phyloP scores from a whole-genome alignment of 805 yeast species.

The Candida rishiriensis region DNA sequence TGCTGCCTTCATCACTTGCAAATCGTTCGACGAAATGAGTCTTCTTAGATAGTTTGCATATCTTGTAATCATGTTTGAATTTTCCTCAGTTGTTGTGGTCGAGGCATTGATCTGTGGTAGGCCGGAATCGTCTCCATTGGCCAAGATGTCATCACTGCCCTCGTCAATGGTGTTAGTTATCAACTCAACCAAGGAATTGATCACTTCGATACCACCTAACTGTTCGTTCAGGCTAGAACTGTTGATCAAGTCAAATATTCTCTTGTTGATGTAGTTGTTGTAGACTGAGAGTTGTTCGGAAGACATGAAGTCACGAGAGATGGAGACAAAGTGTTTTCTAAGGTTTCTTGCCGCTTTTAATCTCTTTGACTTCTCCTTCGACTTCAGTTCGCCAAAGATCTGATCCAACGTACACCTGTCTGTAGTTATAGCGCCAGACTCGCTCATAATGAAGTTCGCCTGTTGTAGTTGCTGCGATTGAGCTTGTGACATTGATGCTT shows the following conservation, averaged over 20 bases:
- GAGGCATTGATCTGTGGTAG: conserved; percentile 34
- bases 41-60: conserved; percentile 84
- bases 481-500: conserved; percentile 9
- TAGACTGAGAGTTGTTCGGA: conserved; percentile 77
- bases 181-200: conserved; percentile 80
- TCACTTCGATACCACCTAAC: conserved; percentile 88
- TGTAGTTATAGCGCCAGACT: conserved; percentile 5
- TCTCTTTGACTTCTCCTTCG: conserved; percentile 39
- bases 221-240: conserved; percentile 67
- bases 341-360: conserved; percentile 64
- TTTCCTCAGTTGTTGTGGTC: conserved; percentile 48
- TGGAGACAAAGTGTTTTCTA: conserved; percentile 60
- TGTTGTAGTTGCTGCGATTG: conserved; percentile 5
- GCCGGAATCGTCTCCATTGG: conserved; percentile 13
- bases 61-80: conserved; percentile 83
- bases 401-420: conserved; percentile 50
- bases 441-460: neutral
- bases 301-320: conserved; percentile 70
- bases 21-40: conserved; percentile 75
- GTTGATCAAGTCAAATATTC: conserved; percentile 79
- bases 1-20: conserved; percentile 81
- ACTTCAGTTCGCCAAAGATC: conserved; percentile 48
- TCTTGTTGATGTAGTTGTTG: conserved; percentile 80
- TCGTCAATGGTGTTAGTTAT: conserved; percentile 55
- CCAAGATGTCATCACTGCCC: neutral